Conservation (phyloP, 345 rosid genomes). For the Arabidopsis arenosa region DNA sequence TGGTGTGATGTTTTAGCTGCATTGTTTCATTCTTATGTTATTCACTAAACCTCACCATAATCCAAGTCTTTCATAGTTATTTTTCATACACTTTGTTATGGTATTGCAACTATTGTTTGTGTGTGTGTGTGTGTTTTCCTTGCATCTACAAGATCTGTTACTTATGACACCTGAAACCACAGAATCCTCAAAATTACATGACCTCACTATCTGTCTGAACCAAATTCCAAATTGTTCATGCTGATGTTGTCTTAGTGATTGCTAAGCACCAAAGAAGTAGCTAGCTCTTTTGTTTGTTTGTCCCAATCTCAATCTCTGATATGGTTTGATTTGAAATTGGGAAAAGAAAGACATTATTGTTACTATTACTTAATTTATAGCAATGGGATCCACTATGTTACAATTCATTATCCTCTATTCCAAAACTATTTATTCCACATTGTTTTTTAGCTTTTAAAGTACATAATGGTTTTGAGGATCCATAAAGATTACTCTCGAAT, state of each 20-base stretch:
- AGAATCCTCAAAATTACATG: neutral
- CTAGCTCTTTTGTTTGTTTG: conserved; percentile 7
- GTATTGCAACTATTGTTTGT: neutral
- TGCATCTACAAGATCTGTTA: conserved; percentile 4
- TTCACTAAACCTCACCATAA: conserved; percentile 5
- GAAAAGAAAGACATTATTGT: conserved; percentile 11
- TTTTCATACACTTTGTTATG: neutral
- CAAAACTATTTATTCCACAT: conserved; percentile 13
- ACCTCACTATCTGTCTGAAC: neutral
- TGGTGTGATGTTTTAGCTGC: neutral
- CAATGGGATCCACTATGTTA: conserved; percentile 18
- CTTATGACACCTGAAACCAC: conserved; percentile 4
- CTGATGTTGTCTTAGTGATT: conserved; percentile 1
- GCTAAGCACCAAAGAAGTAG: conserved; percentile 10
- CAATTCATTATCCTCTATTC: neutral
- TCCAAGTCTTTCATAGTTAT: neutral
- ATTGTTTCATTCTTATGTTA: neutral
- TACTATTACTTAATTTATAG: conserved; percentile 19
- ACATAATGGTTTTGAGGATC: neutral
- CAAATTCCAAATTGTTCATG: neutral
- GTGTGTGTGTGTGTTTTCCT: neutral
- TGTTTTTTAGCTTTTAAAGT: conserved; percentile 21
- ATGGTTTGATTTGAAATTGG: conserved; percentile 22
- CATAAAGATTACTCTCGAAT: neutral
- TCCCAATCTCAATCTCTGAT: conserved; percentile 6